phyloP scores from a whole-genome alignment of 2,329 filamentous ascomycete species.

The Hypocreales sp. region DNA sequence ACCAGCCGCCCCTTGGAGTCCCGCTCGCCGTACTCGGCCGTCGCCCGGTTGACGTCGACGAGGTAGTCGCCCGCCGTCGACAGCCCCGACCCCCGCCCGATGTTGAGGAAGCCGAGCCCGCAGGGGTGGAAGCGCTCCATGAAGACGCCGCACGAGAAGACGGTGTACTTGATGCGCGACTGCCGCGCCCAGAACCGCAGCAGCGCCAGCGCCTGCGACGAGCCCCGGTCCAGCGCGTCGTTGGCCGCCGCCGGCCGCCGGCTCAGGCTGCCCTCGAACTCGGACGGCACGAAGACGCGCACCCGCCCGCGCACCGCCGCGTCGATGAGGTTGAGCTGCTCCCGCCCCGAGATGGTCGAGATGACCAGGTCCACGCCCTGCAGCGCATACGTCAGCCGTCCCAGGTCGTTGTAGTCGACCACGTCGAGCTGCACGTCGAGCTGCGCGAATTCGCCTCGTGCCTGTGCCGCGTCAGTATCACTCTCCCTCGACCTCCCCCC shows the following conservation, averaged over 20 bases:
- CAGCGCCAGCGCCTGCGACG: slow-evolving; percentile 37
- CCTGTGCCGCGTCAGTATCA: slow-evolving; percentile 29
- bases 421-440: slow-evolving; percentile 50
- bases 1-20: slow-evolving; percentile 31
- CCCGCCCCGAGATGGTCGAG: slow-evolving; percentile 51
- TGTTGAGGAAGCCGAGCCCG: slow-evolving; percentile 42
- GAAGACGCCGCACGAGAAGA: slow-evolving; percentile 60
- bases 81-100: slow-evolving; percentile 40
- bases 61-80: slow-evolving; percentile 48
- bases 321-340: slow-evolving; percentile 58
- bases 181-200: slow-evolving; percentile 36
- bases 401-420: slow-evolving; percentile 48
- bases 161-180: slow-evolving; percentile 46
- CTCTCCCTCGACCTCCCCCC: no score
- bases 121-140: slow-evolving; percentile 61
- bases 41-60: slow-evolving; percentile 41
- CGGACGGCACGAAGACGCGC: slow-evolving; percentile 55
- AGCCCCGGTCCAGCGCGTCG: slow-evolving; percentile 47
- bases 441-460: slow-evolving; percentile 34
- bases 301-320: slow-evolving; percentile 51
- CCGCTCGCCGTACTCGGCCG: slow-evolving; percentile 44
- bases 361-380: slow-evolving; percentile 60
- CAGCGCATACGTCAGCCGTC: slow-evolving; percentile 48
- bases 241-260: slow-evolving; percentile 30
- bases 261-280: slow-evolving; percentile 52